Percentiles rank a stretch among this genome's conserved stretches.
phyloP scores from a whole-genome alignment of 2,329 filamentous ascomycete genomes.

The Capronia coronata region DNA sequence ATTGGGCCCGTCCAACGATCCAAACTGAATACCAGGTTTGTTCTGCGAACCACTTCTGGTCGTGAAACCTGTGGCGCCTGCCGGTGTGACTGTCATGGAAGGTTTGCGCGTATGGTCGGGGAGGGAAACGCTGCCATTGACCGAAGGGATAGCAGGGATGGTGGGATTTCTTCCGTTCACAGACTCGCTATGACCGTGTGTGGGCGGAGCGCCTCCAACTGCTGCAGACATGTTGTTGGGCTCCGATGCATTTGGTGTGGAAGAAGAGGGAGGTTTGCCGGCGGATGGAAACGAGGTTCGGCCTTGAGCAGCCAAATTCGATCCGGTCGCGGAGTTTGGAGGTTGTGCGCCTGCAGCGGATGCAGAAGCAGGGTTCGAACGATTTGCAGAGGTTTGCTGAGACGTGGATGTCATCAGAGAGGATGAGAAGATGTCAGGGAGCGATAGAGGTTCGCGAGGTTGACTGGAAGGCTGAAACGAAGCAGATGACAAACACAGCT shows the following conservation, averaged over 20 bases:
- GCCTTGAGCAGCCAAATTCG: constrained; percentile 26
- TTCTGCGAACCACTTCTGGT: constrained; percentile 60
- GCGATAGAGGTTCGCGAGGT: constrained; percentile 11
- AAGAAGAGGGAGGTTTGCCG: constrained; percentile 15
- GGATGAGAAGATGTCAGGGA: constrained; percentile 11
- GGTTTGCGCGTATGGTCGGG: constrained; percentile 75
- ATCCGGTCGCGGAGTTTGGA: constrained; percentile 21
- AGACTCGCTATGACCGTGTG: constrained; percentile 26
- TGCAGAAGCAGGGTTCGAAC: constrained; percentile 13
- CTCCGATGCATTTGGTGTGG: constrained; percentile 29
- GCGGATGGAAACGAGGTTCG: constrained; percentile 22
- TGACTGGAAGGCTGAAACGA: constrained; percentile 21
- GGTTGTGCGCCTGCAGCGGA: constrained; percentile 8
- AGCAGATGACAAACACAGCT: constrained; percentile 20
- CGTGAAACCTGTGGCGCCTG: constrained; percentile 66
- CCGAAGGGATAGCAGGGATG: constrained; percentile 53
- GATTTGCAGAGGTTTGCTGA: constrained; percentile 16
- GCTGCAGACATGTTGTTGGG: constrained; percentile 30
- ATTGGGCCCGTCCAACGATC: constrained; percentile 59
- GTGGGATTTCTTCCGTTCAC: constrained; percentile 41
- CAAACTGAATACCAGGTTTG: constrained; percentile 51
- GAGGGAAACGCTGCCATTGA: constrained; percentile 57
- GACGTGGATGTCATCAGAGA: constrained; percentile 25
- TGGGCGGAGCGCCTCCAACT: constrained; percentile 28
- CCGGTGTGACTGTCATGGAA: constrained; percentile 85